These are phyloP conservation scores for Oryza meridionalis DNA, from an alignment of 176 grass and related monocot genomes.

Conservation along the genomic window DNA sequence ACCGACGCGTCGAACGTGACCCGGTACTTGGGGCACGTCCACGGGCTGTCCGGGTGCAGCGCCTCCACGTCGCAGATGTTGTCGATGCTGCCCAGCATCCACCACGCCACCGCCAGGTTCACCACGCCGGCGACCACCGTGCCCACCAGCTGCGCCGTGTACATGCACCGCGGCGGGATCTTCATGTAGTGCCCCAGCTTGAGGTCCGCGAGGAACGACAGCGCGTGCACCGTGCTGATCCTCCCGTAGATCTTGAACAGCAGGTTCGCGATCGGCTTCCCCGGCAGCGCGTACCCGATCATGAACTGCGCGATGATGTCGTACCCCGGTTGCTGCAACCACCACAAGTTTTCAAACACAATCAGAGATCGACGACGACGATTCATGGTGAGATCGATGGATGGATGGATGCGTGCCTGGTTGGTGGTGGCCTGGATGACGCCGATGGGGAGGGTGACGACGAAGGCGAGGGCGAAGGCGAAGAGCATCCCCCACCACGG, in stretches of 20 bases:
- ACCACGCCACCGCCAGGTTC: slow-evolving; percentile 96
- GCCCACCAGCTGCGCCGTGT: slow-evolving; percentile 87
- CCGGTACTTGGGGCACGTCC: slow-evolving; percentile 99
- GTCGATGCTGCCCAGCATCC: slow-evolving; percentile 95
- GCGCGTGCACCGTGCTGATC: slow-evolving; percentile 95
- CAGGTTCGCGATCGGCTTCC: slow-evolving; percentile 98
- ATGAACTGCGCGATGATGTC: slow-evolving; percentile 99
- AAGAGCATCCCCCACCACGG: slow-evolving; percentile 99
- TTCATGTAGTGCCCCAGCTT: slow-evolving; percentile 99
- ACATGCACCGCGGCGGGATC: slow-evolving; percentile 98
- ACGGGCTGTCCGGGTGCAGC: slow-evolving; percentile 88
- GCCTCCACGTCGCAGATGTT: slow-evolving; percentile 95
- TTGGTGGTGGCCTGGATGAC: slow-evolving; percentile 99
- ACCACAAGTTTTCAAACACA: neutral
- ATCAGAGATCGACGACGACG: neutral
- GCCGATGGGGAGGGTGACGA: slow-evolving; percentile 91
- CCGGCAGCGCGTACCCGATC: slow-evolving; percentile 82
- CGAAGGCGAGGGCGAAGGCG: slow-evolving; percentile 82
- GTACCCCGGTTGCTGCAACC: slow-evolving; percentile 83
- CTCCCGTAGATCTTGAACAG: slow-evolving; percentile 98
- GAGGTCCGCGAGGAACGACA: slow-evolving; percentile 94
- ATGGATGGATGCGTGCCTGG: slow-evolving; percentile 52
- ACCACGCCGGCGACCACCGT: slow-evolving; percentile 84
- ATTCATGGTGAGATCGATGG: neutral
- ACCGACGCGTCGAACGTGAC: slow-evolving; percentile 95